Percentiles rank a stretch among this genome's conserved stretches.
Conservation (phyloP, 768 basidiomycete genomes). For the Podaxis rugospora region DNA sequence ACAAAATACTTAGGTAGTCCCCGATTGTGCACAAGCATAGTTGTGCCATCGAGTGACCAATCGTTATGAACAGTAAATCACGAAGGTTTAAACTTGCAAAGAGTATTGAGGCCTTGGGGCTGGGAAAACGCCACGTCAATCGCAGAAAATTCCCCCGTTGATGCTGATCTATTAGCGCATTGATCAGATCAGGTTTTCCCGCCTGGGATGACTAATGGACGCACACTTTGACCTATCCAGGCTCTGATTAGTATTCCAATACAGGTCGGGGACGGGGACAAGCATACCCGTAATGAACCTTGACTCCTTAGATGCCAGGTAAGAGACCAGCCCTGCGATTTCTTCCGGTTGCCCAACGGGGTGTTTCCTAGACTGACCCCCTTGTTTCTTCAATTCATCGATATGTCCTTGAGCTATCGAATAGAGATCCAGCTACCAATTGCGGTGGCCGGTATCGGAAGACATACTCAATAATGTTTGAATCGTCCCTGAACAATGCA, state of each 20-base stretch:
- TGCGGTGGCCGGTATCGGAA: not conserved
- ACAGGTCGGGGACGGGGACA: not conserved
- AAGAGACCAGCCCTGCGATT: constrained; percentile 17
- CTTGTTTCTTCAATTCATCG: not conserved
- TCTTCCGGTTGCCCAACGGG: constrained; percentile 9
- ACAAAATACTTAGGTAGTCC: no score
- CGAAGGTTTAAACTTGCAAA: no score
- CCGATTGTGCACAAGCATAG: no score
- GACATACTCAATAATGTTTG: not conserved
- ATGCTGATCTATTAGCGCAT: not conserved
- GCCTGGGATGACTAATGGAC: not conserved
- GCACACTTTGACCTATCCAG: not conserved
- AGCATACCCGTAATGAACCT: constrained; percentile 16
- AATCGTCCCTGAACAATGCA: not conserved
- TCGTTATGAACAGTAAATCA: no score
- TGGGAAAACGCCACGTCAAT: not conserved
- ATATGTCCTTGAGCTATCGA: not conserved
- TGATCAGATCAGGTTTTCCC: not conserved
- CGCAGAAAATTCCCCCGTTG: not conserved
- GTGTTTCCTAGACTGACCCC: not conserved
- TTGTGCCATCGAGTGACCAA: no score
- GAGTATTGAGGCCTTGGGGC: not conserved
- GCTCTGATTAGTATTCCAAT: not conserved
- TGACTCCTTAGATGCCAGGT: constrained; percentile 16
- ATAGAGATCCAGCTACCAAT: not conserved